A percentile compares a stretch with the other conserved stretches of the same genome.
These are phyloP conservation scores for Xerocomellus dryophilus DNA, from an alignment of 768 basidiomycete genomes.

Conservation along the genomic window DNA sequence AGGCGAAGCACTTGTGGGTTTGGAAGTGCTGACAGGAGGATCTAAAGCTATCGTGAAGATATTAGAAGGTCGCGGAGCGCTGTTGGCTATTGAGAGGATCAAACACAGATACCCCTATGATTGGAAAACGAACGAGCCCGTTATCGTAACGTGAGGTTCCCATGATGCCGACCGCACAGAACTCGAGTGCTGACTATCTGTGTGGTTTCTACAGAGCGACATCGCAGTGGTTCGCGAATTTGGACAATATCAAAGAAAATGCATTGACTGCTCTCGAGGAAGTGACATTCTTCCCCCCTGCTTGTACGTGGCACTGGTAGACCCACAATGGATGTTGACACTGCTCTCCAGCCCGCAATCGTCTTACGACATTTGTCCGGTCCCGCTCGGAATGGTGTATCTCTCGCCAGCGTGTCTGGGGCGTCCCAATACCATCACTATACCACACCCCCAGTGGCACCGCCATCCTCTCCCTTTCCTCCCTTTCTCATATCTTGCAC, in stretches of 20 bases:
- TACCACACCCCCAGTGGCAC: slow-evolving; percentile 60
- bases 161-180: background rate
- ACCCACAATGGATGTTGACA: background rate
- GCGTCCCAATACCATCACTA: slow-evolving; percentile 91
- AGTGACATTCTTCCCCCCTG: slow-evolving; percentile 73
- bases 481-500: slow-evolving; percentile 70
- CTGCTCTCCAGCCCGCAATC: slow-evolving; percentile 62
- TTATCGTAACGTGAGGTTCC: slow-evolving; percentile 75
- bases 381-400: slow-evolving; percentile 99
- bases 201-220: slow-evolving; percentile 58
- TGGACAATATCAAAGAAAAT: slow-evolving; percentile 76
- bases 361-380: slow-evolving; percentile 82
- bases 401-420: slow-evolving; percentile 96
- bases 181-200: background rate
- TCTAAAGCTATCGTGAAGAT: slow-evolving; percentile 62
- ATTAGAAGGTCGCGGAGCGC: slow-evolving; percentile 46
- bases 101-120: slow-evolving; percentile 94
- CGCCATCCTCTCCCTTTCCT: slow-evolving; percentile 60
- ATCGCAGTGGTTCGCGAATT: slow-evolving; percentile 96
- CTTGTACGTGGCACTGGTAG: slow-evolving; percentile 49
- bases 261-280: slow-evolving; percentile 66
- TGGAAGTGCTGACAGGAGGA: slow-evolving; percentile 73
- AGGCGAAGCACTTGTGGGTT: slow-evolving; percentile 59
- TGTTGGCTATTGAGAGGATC: slow-evolving; percentile 67
- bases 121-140: slow-evolving; percentile 91